Evolutionary conservation across 768 basidiomycete species (phyloP), one percentile per base, ranked within the genome.

Genomic region (Daedaleopsis nitida): DNA sequence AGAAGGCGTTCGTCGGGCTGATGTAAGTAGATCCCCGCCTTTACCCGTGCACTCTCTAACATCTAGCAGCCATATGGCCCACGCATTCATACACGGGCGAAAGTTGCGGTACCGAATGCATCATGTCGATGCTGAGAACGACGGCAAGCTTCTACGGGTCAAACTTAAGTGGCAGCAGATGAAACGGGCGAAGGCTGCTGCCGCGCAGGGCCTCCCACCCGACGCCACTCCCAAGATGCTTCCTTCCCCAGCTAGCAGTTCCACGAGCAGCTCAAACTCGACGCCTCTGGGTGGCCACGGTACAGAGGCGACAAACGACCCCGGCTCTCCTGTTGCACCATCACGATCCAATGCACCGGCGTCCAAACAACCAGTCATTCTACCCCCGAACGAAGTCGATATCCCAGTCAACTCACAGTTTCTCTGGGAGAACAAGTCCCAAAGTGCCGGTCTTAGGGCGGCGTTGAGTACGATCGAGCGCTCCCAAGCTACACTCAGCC

Each of bases 231-330:
- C 89, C 35, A 84, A 85, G 35, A 91, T 91, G 91, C 83, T 92
- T 48, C 91, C 89, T 39, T 91, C 89, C 38, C 88, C 88, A 2
- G 88, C 86, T 11, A 89, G 86, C 70, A 86, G 87, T 59, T 83
- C 86, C 16, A 78, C 83, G 8, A 86, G 80, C 66, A 92, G 90
- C 67, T 84, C 88, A 55, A 90, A 89, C 65, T 92, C 90, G 14
- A 92, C 90, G 0, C 91, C 91, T 10, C 86, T 83, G 39, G 84
- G 80, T 62, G 82, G 83, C 55, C 81, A 84, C 37, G 78, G 80
- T 38, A 87, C 87, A 2, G 86, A 50, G 14, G 68, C 72, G 60
- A 59, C 61, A 19, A 39, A 57, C 23, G 17, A 47, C 14, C 11
- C 47, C 4, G 21, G 8, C 13, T 49, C 7, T 49, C 12, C 34